These are phyloP conservation scores for Scleromitrula shiraiana DNA, from an alignment of 2,329 filamentous ascomycete species.

Conservation along the genomic window DNA sequence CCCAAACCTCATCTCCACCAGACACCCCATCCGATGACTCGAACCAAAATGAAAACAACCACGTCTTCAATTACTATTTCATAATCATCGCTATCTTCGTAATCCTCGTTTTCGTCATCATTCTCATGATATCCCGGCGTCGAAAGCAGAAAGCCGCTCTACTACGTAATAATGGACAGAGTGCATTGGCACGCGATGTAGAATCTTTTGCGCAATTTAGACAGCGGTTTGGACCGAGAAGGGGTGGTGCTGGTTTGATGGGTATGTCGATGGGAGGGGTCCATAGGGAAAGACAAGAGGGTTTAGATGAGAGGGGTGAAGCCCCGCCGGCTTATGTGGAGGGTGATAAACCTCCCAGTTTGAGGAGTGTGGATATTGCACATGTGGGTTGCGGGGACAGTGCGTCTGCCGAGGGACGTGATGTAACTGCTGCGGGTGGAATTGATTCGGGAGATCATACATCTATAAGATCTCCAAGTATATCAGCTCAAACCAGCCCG, in stretches of 20 bases:
- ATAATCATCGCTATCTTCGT: conserved; percentile 41
- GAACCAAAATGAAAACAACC: too few species aligned
- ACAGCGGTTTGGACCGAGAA: conserved; percentile 14
- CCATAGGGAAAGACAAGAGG: conserved; percentile 36
- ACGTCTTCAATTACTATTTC: conserved; percentile 49
- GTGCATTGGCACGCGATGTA: conserved; percentile 27
- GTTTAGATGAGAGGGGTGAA: conserved; percentile 55
- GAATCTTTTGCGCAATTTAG: conserved; percentile 15
- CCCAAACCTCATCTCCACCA: neutral
- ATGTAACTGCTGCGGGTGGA: neutral
- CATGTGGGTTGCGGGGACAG: neutral
- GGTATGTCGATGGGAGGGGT: conserved; percentile 5
- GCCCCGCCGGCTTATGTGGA: conserved; percentile 53
- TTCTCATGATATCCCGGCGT: conserved; percentile 38
- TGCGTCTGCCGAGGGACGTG: neutral
- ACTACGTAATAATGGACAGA: conserved; percentile 19
- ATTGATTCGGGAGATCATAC: neutral
- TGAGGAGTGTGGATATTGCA: conserved; percentile 5
- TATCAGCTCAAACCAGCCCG: neutral
- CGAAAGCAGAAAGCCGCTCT: conserved; percentile 18
- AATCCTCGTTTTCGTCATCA: conserved; percentile 34
- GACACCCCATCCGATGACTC: conserved; percentile 14
- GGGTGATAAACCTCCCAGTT: conserved; percentile 25
- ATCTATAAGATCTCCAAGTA: neutral
- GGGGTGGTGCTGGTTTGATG: conserved; percentile 3